phyloP scores from a whole-genome alignment of 2,329 filamentous ascomycete species.

The Beauveria sp. region DNA sequence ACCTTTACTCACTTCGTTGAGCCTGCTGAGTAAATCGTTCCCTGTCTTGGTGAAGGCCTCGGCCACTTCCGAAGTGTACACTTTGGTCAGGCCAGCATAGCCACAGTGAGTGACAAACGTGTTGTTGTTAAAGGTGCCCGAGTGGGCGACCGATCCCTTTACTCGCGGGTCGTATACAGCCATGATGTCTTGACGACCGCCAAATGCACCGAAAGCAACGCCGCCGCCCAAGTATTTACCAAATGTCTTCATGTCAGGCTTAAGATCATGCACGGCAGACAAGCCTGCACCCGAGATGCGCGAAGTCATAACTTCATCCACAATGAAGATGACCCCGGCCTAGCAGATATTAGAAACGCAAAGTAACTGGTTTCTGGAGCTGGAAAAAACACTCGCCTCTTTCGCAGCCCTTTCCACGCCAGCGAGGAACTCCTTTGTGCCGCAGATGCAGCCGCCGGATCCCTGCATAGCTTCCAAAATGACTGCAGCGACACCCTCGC shows the following conservation, averaged over 20 bases:
- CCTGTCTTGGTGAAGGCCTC: conserved; percentile 24
- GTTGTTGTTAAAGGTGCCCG: conserved; percentile 65
- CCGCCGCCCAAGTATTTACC: conserved; percentile 63
- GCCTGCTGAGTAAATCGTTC: conserved; percentile 20
- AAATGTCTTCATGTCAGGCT: conserved; percentile 54
- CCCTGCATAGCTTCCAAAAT: conserved; percentile 62
- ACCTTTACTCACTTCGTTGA: conserved; percentile 24
- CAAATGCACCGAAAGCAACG: conserved; percentile 59
- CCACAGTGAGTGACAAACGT: conserved; percentile 51
- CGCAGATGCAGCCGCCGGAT: conserved; percentile 49
- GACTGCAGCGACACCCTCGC: conserved; percentile 49
- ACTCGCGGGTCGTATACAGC: conserved; percentile 43
- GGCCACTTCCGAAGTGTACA: conserved; percentile 28
- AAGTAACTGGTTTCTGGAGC: not conserved
- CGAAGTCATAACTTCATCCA: conserved; percentile 67
- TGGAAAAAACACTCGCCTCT: conserved; percentile 18
- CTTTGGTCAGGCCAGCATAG: conserved; percentile 26
- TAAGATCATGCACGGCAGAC: conserved; percentile 32
- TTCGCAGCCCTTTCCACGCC: conserved; percentile 40
- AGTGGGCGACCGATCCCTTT: conserved; percentile 38
- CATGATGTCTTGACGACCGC: conserved; percentile 53
- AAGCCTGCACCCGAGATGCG: conserved; percentile 45
- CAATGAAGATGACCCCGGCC: conserved; percentile 51
- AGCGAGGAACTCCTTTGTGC: conserved; percentile 40
- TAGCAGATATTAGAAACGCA: conserved; percentile 14